Evolutionary conservation across 305 asterid genomes (phyloP).

Genomic region (Fraxinus xanthoxyloides): DNA sequence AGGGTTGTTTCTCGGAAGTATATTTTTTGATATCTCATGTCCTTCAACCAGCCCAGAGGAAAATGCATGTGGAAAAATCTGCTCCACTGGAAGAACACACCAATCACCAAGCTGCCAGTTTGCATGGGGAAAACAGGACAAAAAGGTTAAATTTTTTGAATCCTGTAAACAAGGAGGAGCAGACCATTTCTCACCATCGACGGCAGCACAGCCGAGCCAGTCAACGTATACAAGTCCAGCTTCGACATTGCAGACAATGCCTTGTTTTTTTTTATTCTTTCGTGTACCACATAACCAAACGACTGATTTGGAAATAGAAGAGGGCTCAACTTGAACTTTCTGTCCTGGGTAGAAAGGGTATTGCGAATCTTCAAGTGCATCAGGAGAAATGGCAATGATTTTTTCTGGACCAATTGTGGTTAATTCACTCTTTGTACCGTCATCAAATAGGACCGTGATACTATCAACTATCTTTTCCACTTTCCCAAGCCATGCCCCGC

Average conservation of each 20-base stretch:
- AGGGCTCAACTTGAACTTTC: constrained; percentile 56
- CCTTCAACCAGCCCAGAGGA: constrained; percentile 25
- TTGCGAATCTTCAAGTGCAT: constrained; percentile 68
- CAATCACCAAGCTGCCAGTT: constrained; percentile 97
- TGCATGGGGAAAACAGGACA: constrained; percentile 58
- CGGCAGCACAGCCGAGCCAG: constrained; percentile 65
- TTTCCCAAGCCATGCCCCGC: constrained; percentile 85
- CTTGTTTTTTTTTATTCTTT: constrained; percentile 44
- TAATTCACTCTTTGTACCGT: constrained; percentile 57
- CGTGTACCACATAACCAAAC: constrained; percentile 66
- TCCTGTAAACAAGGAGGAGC: constrained; percentile 56
- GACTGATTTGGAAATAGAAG: constrained; percentile 40
- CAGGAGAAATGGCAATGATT: constrained; percentile 55
- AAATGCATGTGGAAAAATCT: constrained; percentile 15
- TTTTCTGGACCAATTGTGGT: constrained; percentile 48
- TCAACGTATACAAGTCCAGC: constrained; percentile 61
- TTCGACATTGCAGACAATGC: constrained; percentile 64
- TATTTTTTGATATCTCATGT: constrained; percentile 24
- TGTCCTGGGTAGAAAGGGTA: constrained; percentile 85
- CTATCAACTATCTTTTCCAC: constrained; percentile 60
- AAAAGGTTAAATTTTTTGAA: constrained; percentile 46
- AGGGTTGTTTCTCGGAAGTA: constrained; percentile 12
- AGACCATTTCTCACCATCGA: constrained; percentile 34
- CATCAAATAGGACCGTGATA: constrained; percentile 58
- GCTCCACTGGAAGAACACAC: constrained; percentile 51